Evolutionary conservation across 2,329 filamentous ascomycete species (phyloP).

Genomic region (Clonostachys byssicola): DNA sequence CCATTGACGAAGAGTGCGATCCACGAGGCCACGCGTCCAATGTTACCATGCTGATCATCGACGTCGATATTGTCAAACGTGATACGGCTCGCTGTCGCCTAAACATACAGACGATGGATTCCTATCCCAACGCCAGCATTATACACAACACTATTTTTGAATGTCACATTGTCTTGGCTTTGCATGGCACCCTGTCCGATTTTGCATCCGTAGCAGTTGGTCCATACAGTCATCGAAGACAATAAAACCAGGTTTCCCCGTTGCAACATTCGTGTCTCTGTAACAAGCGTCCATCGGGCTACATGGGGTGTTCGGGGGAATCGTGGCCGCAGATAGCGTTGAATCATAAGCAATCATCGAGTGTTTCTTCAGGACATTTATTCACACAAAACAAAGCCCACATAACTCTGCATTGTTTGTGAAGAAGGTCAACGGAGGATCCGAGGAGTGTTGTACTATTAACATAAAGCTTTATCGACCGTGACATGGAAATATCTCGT

Average conservation of each 20-base stretch:
- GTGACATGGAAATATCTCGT: too few relatives aligned
- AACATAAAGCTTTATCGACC: too few relatives aligned
- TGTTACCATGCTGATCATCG: not conserved
- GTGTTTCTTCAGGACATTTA: too few relatives aligned
- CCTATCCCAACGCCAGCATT: constrained; percentile 1
- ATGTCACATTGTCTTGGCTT: not conserved
- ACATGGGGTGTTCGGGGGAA: too few relatives aligned
- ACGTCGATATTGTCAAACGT: constrained; percentile 1
- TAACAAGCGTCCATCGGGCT: too few relatives aligned
- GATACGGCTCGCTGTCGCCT: not conserved
- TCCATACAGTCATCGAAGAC: constrained; percentile 2
- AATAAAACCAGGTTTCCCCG: not conserved
- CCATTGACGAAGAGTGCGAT: not conserved
- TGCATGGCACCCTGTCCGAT: not conserved
- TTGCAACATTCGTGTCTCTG: too few relatives aligned
- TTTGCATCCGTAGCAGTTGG: not conserved
- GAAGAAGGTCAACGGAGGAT: too few relatives aligned
- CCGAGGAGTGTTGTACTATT: too few relatives aligned
- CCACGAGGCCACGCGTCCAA: not conserved
- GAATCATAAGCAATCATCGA: too few relatives aligned
- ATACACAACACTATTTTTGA: constrained; percentile 1
- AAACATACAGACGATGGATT: not conserved
- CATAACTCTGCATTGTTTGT: too few relatives aligned
- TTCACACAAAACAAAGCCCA: too few relatives aligned
- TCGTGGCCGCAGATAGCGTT: too few relatives aligned